phyloP scores from a whole-genome alignment of 2,329 filamentous ascomycete species.

The Penicillium occitanis region DNA sequence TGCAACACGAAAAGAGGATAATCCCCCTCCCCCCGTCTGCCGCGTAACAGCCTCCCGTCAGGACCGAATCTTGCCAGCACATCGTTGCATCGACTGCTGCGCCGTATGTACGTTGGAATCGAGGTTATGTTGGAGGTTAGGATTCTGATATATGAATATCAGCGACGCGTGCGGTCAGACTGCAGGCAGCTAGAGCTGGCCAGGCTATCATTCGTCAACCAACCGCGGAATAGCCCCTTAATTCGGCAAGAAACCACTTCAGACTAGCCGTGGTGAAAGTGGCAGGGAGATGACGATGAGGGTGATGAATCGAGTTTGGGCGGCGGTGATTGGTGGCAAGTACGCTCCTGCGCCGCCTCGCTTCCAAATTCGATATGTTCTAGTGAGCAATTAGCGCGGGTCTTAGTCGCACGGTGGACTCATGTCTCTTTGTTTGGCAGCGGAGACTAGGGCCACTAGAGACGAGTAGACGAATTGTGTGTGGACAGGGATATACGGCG shows the following conservation, averaged over 20 bases:
- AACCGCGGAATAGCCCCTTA: slow-evolving; percentile 16
- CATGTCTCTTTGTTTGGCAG: slow-evolving; percentile 21
- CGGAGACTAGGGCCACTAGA: slow-evolving; percentile 20
- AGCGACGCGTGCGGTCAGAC: background rate
- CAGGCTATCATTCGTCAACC: slow-evolving; percentile 13
- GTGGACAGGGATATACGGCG: background rate
- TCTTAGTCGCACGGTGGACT: slow-evolving; percentile 14
- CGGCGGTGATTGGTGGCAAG: slow-evolving; percentile 10
- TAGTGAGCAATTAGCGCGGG: slow-evolving; percentile 18
- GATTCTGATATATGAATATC: background rate
- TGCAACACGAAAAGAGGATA: slow-evolving; percentile 19
- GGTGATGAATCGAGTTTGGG: slow-evolving; percentile 3
- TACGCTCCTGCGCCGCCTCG: slow-evolving; percentile 15
- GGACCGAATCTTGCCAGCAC: slow-evolving; percentile 28
- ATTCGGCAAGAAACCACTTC: slow-evolving; percentile 1
- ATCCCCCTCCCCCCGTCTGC: slow-evolving; percentile 23
- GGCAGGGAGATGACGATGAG: slow-evolving; percentile 10
- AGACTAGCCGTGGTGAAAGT: background rate
- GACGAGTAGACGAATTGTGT: slow-evolving; percentile 12
- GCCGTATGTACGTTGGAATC: slow-evolving; percentile 9
- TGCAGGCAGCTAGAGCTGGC: background rate
- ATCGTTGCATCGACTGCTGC: slow-evolving; percentile 26
- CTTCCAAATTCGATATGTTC: slow-evolving; percentile 18
- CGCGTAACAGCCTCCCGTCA: slow-evolving; percentile 22
- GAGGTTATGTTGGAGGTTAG: background rate